phyloP scores from a whole-genome alignment of 129 eudicot genomes.

The Saposhnikovia divaricata region DNA sequence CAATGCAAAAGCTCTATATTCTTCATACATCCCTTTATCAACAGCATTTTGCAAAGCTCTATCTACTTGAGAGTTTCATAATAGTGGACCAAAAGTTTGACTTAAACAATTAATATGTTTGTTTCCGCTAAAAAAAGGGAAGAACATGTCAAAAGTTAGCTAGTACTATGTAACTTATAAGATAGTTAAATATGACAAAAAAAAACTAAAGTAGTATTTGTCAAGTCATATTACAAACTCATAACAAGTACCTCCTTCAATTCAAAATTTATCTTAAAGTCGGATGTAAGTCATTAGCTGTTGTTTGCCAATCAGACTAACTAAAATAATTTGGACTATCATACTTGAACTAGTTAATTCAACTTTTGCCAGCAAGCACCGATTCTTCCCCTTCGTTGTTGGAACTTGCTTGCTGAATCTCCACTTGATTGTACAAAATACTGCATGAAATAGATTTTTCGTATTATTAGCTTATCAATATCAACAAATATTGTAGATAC shows the following conservation, averaged over 20 bases:
- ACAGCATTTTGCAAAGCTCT: too few relatives aligned
- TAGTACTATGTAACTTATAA: not conserved
- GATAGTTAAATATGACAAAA: not conserved
- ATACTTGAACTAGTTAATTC: not conserved
- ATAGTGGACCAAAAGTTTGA: too few relatives aligned
- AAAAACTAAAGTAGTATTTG: not conserved
- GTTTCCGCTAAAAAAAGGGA: not conserved
- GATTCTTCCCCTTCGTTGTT: not conserved
- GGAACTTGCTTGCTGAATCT: conserved; percentile 7
- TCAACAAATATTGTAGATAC: too few relatives aligned
- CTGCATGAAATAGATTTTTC: not conserved
- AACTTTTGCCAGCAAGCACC: not conserved
- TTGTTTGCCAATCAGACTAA: not conserved
- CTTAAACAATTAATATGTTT: not conserved
- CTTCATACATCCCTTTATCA: too few relatives aligned
- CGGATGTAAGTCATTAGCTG: not conserved
- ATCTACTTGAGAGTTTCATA: too few relatives aligned
- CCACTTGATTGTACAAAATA: not conserved
- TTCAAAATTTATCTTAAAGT: not conserved
- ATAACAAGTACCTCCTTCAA: not conserved
- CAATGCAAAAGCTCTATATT: too few relatives aligned
- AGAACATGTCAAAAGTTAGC: not conserved
- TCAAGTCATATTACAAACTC: not conserved
- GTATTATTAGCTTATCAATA: not conserved
- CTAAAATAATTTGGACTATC: not conserved